phyloP scores from a whole-genome alignment of 441 rosid genomes.

The Metrosideros polymorpha region DNA sequence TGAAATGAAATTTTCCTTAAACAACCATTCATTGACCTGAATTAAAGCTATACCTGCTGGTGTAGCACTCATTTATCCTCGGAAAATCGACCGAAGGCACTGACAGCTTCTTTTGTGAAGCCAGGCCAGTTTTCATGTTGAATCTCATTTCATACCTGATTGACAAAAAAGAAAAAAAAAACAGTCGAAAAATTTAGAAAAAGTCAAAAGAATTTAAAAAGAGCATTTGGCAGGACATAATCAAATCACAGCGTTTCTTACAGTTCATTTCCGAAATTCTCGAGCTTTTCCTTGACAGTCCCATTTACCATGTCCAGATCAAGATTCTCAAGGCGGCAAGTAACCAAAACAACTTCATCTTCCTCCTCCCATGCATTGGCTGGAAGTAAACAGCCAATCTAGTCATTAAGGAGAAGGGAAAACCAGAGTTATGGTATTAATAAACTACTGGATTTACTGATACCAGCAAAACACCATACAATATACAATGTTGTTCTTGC shows the following conservation, averaged over 20 bases:
- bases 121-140: conserved; percentile 80
- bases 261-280: conserved; percentile 72
- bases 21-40: not conserved
- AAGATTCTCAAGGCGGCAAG: conserved; percentile 77
- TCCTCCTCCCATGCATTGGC: conserved; percentile 99
- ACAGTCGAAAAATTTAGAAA: too few relatives aligned
- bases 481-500: not conserved
- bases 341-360: conserved; percentile 79
- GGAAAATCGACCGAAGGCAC: conserved; percentile 88
- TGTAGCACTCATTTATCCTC: conserved; percentile 73
- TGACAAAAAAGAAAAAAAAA: not conserved
- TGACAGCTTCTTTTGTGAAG: conserved; percentile 75
- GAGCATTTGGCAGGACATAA: not conserved
- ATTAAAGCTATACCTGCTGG: conserved; percentile 51
- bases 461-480: not conserved
- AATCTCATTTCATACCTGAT: conserved; percentile 91
- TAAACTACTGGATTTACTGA: not conserved
- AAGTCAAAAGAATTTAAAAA: not conserved
- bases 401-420: not conserved
- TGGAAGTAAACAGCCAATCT: conserved; percentile 5
- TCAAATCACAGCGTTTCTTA: conserved; percentile 19
- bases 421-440: not conserved
- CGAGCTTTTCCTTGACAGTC: conserved; percentile 59
- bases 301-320: conserved; percentile 82
- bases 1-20: not conserved